Evolutionary conservation across 164 flowering plant species (phyloP), one percentile per base, ranked within the genome.

Genomic region (Tetracentron sinense): DNA sequence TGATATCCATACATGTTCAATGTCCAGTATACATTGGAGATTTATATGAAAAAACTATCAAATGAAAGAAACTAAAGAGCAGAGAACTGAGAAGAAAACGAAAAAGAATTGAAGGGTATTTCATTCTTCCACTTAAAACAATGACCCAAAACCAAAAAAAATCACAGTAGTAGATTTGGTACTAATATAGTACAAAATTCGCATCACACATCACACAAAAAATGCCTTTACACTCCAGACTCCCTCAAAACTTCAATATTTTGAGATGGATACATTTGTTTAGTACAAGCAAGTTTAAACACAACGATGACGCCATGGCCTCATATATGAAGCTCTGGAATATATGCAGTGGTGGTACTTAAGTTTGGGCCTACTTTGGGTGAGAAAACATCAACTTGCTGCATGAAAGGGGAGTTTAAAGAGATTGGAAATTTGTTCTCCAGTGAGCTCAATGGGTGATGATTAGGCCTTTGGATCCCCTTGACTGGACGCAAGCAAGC

Each of bases 401-500:
- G 46, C 44, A 25, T 56, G 19, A 58, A 33, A 31, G 66, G 59
- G 4, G 75, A 53, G 23, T 27, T 70, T 28, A 78, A 74, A 35
- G 78, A 62, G 11, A 66, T 44, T 20, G 76, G 74, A 23, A 85
- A 76, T 53, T 65, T 88, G 75, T 90, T 90, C 58, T 86, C 89
- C 65, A 86, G 50, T 7, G 87, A 69, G 62, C 73, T 70, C 7
- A 90, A 68, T 31, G 97, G 97, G 7, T 78, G 55, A 28, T 65
- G 74, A 63, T 28, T 60, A 6, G 65, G 56, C 42, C 22, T 6
- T 58, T 76, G 80, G 21, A 38, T n/a, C 27, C 69, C 75, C 70
- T 77, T 84, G 21, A 60, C 42, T 19, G 80, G 79, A 25, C 85
- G 78, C 68, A 85, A 73, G 70, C 84, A 79, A 50, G 88, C 90